A percentile compares a stretch with the other conserved stretches of the same genome.
These are phyloP conservation scores for Sarcocystis neurona DNA, from an alignment of 169 alveolate species.

Conservation along the genomic window DNA sequence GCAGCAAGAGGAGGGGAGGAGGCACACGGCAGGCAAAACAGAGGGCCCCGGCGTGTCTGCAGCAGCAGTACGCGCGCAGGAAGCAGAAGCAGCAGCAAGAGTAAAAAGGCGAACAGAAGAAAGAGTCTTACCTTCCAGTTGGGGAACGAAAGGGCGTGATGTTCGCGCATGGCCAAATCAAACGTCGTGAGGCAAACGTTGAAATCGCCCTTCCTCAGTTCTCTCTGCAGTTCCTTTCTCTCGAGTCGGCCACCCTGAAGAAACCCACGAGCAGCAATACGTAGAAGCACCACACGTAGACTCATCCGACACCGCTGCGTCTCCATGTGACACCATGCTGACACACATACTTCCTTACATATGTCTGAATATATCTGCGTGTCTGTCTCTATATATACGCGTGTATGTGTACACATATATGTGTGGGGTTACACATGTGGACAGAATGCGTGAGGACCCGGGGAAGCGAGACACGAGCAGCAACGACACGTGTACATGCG, in stretches of 20 bases:
- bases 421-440: neutral
- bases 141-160: slow-evolving; percentile 6
- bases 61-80: neutral
- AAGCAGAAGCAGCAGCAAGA: neutral
- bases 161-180: slow-evolving; percentile 69
- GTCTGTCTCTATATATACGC: neutral
- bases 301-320: too few relatives aligned
- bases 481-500: too few relatives aligned
- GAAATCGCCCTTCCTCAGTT: slow-evolving; percentile 65
- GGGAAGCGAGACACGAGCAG: too few relatives aligned
- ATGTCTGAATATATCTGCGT: neutral
- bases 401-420: neutral
- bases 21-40: neutral
- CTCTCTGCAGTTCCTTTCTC: slow-evolving; percentile 14
- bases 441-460: neutral
- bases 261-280: slow-evolving; percentile 68
- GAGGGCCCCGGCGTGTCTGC: too few relatives aligned
- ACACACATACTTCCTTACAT: too few relatives aligned
- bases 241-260: slow-evolving; percentile 68
- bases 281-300: too few relatives aligned
- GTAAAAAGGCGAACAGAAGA: neutral
- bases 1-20: neutral
- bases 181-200: slow-evolving; percentile 71
- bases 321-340: too few relatives aligned
- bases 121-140: slow-evolving; percentile 39